phyloP scores from a whole-genome alignment of 495 filamentous ascomycete species.

The Trichoderma erinaceum region DNA sequence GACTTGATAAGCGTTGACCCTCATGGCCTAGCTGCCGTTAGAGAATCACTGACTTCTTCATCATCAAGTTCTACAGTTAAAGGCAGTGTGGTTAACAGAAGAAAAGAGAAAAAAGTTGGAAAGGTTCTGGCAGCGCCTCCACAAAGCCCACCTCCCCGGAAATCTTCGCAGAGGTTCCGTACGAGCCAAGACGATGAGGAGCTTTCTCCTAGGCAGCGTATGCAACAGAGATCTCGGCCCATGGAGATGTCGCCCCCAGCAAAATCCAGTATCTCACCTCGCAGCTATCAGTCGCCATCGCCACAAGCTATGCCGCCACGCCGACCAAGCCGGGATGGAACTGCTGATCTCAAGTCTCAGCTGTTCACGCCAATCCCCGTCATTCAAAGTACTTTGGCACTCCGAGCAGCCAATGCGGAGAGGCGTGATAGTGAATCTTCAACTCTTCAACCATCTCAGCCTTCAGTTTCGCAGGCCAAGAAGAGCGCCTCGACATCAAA shows the following conservation, averaged over 20 bases:
- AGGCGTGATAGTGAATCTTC: conserved; percentile 35
- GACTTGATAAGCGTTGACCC: conserved; percentile 42
- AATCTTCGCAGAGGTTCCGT: conserved; percentile 54
- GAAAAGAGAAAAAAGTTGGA: conserved; percentile 37
- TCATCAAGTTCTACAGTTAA: conserved; percentile 55
- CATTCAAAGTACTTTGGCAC: conserved; percentile 69
- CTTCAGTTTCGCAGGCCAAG: conserved; percentile 17
- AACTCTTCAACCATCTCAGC: not conserved
- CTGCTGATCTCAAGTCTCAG: conserved; percentile 55
- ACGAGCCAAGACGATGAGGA: conserved; percentile 31
- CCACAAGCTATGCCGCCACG: conserved; percentile 41
- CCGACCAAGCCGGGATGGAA: conserved; percentile 78
- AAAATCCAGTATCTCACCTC: conserved; percentile 25
- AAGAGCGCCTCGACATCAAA: conserved; percentile 24
- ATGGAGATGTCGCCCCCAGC: conserved; percentile 27
- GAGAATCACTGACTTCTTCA: conserved; percentile 58
- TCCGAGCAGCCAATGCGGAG: conserved; percentile 37
- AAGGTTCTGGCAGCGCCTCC: conserved; percentile 44
- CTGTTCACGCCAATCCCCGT: conserved; percentile 57
- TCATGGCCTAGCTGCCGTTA: conserved; percentile 56
- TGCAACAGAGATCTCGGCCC: conserved; percentile 27
- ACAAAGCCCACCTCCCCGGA: conserved; percentile 57
- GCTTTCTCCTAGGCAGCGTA: conserved; percentile 26
- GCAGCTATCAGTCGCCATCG: conserved; percentile 26
- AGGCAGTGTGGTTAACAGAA: conserved; percentile 41